Percentiles rank a stretch among this genome's conserved stretches.
These are phyloP conservation scores for Lippia alba DNA, from an alignment of 305 asterid species.

Conservation along the genomic window DNA sequence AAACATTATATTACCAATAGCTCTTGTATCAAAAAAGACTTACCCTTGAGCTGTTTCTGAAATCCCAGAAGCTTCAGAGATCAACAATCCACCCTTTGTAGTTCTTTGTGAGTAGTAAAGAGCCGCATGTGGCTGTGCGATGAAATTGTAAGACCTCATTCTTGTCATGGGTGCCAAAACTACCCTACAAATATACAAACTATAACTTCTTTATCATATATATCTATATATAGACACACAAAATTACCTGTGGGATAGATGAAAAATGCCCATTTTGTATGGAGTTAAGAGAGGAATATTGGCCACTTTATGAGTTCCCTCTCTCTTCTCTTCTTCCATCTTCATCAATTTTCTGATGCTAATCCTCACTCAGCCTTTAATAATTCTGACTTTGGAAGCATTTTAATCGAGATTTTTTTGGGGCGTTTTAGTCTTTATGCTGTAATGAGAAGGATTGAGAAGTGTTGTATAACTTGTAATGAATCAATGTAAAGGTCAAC, in stretches of 20 bases:
- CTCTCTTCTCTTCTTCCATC: slow-evolving; percentile 31
- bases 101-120: slow-evolving; percentile 47
- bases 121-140: slow-evolving; percentile 43
- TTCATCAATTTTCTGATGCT: slow-evolving; percentile 1
- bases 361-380: too few relatives aligned
- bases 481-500: too few relatives aligned
- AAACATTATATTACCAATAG: too few relatives aligned
- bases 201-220: background rate
- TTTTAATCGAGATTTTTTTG: too few relatives aligned
- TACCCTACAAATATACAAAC: slow-evolving; percentile 26
- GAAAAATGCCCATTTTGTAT: slow-evolving; percentile 43
- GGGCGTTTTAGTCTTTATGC: too few relatives aligned
- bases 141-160: slow-evolving; percentile 39
- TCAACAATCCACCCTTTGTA: slow-evolving; percentile 41
- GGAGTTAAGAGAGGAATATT: slow-evolving; percentile 39
- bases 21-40: background rate
- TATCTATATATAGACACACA: background rate
- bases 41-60: slow-evolving; percentile 48
- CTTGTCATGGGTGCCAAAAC: slow-evolving; percentile 50
- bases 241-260: slow-evolving; percentile 43
- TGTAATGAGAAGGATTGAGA: too few relatives aligned
- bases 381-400: too few relatives aligned
- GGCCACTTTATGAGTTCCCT: background rate
- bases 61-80: slow-evolving; percentile 44
- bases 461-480: too few relatives aligned